Evolutionary conservation across 306 rosid genomes (phyloP).

Genomic region (Myrica gale): DNA sequence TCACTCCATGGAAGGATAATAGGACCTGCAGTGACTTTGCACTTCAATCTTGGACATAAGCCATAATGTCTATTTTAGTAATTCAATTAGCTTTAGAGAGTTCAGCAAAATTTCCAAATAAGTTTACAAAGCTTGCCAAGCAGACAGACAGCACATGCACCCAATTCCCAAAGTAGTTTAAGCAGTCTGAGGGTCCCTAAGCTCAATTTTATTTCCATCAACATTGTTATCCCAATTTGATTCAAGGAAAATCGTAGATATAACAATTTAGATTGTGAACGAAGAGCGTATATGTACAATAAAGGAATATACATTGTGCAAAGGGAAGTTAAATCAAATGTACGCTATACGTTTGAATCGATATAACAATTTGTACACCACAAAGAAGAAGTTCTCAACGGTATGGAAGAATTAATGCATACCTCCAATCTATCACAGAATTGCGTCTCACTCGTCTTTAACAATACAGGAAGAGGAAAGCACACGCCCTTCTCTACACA

Average conservation of each 20-base stretch:
- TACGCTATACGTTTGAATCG: constrained; percentile 23
- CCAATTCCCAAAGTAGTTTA: too few relatives aligned
- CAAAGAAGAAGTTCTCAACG: constrained; percentile 66
- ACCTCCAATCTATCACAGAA: constrained; percentile 64
- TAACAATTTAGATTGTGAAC: too few relatives aligned
- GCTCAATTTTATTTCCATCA: not conserved
- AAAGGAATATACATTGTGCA: not conserved
- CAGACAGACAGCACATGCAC: not conserved
- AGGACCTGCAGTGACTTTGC: not conserved
- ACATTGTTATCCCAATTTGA: not conserved
- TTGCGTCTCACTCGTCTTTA: constrained; percentile 51
- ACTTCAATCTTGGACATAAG: not conserved
- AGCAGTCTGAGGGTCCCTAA: too few relatives aligned
- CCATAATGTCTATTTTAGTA: not conserved
- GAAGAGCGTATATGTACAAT: too few relatives aligned
- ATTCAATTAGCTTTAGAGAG: not conserved
- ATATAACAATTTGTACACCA: constrained; percentile 54
- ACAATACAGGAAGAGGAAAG: constrained; percentile 68
- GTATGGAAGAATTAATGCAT: constrained; percentile 75
- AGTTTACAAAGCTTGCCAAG: not conserved
- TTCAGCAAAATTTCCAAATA: not conserved
- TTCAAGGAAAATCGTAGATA: not conserved
- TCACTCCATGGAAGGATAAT: not conserved
- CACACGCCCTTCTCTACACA: constrained; percentile 82
- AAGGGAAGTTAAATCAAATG: not conserved